Conservation (phyloP, 1,284 basidiomycete genomes). For the Abortiporus biennis region DNA sequence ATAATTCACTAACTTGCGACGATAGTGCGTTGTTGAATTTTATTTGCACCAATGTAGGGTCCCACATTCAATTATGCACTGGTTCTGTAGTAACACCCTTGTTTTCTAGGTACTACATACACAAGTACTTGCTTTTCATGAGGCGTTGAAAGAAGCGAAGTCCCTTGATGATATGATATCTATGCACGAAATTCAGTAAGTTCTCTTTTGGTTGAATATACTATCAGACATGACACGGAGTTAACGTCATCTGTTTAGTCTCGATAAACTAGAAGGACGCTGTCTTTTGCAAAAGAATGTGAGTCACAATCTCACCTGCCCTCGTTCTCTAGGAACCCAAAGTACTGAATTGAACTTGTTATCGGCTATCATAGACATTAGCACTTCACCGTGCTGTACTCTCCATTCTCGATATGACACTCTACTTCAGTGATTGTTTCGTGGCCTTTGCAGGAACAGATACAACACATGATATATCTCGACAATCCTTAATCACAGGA, state of each 20-base stretch:
- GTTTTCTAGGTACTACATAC: slow-evolving; percentile 58
- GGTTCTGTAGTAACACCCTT: not conserved
- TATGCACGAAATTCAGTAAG: slow-evolving; percentile 71
- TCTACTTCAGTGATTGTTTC: slow-evolving; percentile 63
- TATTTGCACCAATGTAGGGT: slow-evolving; percentile 62
- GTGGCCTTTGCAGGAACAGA: slow-evolving; percentile 54
- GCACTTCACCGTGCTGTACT: slow-evolving; percentile 59
- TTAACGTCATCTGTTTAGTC: slow-evolving; percentile 33
- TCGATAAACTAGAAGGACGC: slow-evolving; percentile 53
- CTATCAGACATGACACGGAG: not conserved
- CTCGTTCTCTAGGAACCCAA: not conserved
- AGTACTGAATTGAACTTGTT: not conserved
- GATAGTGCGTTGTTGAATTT: slow-evolving; percentile 67
- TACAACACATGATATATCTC: slow-evolving; percentile 52
- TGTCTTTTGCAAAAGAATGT: slow-evolving; percentile 68
- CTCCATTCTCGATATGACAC: slow-evolving; percentile 67
- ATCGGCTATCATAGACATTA: slow-evolving; percentile 48
- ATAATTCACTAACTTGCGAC: slow-evolving; percentile 1
- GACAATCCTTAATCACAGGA: slow-evolving; percentile 46
- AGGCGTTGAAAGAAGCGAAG: slow-evolving; percentile 43
- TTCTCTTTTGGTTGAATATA: slow-evolving; percentile 7
- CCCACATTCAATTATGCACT: slow-evolving; percentile 2
- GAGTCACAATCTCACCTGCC: slow-evolving; percentile 17
- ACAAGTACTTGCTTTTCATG: slow-evolving; percentile 53
- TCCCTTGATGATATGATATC: slow-evolving; percentile 76